Conservation (phyloP, 169 alveolate genomes). For the Eimeria sp. region DNA sequence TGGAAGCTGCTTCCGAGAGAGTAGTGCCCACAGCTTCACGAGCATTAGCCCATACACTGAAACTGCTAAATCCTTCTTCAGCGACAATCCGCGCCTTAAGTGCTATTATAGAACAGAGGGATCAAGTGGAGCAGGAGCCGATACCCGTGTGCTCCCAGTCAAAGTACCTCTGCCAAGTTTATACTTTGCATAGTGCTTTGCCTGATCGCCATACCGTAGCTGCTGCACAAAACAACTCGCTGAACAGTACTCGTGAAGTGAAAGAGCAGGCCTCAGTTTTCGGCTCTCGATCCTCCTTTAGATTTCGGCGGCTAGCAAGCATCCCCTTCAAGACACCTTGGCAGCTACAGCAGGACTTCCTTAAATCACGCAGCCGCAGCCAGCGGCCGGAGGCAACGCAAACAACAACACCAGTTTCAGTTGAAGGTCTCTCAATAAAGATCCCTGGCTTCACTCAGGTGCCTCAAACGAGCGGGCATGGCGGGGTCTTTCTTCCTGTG, state of each 20-base stretch:
- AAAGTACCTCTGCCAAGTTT: slow-evolving; percentile 48
- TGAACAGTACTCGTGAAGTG: background rate
- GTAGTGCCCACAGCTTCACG: slow-evolving; percentile 8
- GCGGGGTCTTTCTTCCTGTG: slow-evolving; percentile 22
- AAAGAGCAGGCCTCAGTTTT: background rate
- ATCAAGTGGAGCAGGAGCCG: background rate
- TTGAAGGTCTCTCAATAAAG: background rate
- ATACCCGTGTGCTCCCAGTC: slow-evolving; percentile 53
- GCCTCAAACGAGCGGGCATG: slow-evolving; percentile 3
- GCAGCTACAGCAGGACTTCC: background rate
- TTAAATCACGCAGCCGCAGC: background rate
- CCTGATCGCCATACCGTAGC: background rate
- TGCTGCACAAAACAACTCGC: background rate
- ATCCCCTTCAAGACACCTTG: background rate
- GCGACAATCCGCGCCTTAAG: slow-evolving; percentile 3
- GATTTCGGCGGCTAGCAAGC: slow-evolving; percentile 12
- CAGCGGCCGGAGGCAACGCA: background rate
- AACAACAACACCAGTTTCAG: background rate
- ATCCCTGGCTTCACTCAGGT: slow-evolving; percentile 13
- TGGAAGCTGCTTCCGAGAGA: background rate
- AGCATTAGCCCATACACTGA: slow-evolving; percentile 25
- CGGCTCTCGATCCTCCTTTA: background rate
- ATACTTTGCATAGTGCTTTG: slow-evolving; percentile 33
- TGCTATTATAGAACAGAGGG: background rate
- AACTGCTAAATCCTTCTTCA: slow-evolving; percentile 33